Base-by-base conservation (phyloP, 805 yeast species). In the Tetrapisispora pingtungensis region DNA sequence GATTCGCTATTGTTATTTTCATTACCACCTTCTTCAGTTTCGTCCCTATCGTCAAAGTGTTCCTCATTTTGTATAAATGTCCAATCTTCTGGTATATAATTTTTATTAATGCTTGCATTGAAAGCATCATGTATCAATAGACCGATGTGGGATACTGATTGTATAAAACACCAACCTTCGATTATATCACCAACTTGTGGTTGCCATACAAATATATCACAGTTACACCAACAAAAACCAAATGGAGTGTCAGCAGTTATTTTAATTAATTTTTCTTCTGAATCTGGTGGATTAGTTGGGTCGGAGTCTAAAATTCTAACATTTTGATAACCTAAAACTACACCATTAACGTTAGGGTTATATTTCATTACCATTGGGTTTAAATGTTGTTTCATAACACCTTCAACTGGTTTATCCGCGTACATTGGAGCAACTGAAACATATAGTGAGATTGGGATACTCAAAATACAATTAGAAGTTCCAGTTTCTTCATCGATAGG, bases 71-170 rank as follows among this genome's bases (percentile, higher is more conserved):
- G 90, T 43, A 85, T 73, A 64, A 90, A 93, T 30, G 70, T 70
- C 98, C 98, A 93, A 39, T 71, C 74, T 35, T 69, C 66, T n/a
- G 98, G 98, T 48, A 93, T 88, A 54, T 78, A 80, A 59, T 74
- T 80, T 60, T 84, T 80, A 64, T 84, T 86, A 50, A 93, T 86
- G 38, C 90, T 80, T 19, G 97, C 97, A 66, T 93, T 93, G 70
- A 93, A 93, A 1, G 95, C 86, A 66, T 93, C 97, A 61, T 86
- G 89, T 41, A 93, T 72, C 51, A 93, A 73, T 48, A 93, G 70
- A 48, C 97, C 97, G 55, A 93, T 83, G 61, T 93, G 98, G 7
- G 96, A 82, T 15, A 95, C 95, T 3, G 96, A 81, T 68, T 90
- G 97, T 77, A 90, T 80, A 68, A 86, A 87, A 44, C 83, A 74